Evolutionary conservation across 495 filamentous ascomycete species (phyloP).

Genomic region (Penicillium herquei): DNA sequence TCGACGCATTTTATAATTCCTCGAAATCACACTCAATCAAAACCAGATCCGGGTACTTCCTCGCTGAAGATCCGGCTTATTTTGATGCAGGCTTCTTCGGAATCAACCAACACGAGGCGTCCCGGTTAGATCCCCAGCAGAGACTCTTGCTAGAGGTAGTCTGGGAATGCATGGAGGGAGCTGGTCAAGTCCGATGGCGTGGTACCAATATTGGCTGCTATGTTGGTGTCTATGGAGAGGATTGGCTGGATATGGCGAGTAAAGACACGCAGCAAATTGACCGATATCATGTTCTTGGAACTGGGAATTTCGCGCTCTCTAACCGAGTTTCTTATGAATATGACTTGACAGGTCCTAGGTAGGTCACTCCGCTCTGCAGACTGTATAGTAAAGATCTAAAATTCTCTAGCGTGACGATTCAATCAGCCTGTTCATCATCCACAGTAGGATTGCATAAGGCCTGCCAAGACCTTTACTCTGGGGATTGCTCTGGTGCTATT

Average conservation of each 20-base stretch:
- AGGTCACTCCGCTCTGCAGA: too few species aligned
- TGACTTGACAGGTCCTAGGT: slow-evolving; percentile 34
- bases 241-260: slow-evolving; percentile 23
- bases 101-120: slow-evolving; percentile 43
- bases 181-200: slow-evolving; percentile 44
- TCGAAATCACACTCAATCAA: slow-evolving; percentile 11
- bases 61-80: slow-evolving; percentile 35
- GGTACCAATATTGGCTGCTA: slow-evolving; percentile 44
- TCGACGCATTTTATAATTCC: slow-evolving; percentile 27
- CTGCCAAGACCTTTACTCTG: slow-evolving; percentile 28
- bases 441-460: slow-evolving; percentile 36
- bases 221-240: slow-evolving; percentile 45
- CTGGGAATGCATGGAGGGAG: slow-evolving; percentile 36
- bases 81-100: slow-evolving; percentile 37
- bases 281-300: slow-evolving; percentile 14
- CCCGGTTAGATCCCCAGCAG: slow-evolving; percentile 58
- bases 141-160: slow-evolving; percentile 53
- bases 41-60: slow-evolving; percentile 51
- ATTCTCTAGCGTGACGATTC: slow-evolving; percentile 5
- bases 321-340: slow-evolving; percentile 39
- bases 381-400: slow-evolving; percentile 10
- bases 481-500: slow-evolving; percentile 41
- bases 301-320: slow-evolving; percentile 31
- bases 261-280: slow-evolving; percentile 18
- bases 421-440: slow-evolving; percentile 39